Evolutionary conservation across 2,329 filamentous ascomycete species (phyloP).

Genomic region (Hypoxylon sp.): DNA sequence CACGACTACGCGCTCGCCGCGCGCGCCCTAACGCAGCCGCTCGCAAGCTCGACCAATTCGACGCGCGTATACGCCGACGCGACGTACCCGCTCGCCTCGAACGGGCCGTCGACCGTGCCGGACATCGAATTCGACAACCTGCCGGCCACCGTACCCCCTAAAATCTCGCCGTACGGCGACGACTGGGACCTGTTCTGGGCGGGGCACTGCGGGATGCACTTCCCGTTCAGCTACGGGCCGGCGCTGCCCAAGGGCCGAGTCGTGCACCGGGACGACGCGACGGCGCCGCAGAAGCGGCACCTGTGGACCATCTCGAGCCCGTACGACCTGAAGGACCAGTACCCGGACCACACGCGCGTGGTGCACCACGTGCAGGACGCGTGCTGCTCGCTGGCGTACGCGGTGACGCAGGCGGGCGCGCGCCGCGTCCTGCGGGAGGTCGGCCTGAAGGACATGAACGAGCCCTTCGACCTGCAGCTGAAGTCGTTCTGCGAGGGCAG

Average conservation of each 20-base stretch:
- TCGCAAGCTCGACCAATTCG: slow-evolving; percentile 56
- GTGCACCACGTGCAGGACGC: slow-evolving; percentile 60
- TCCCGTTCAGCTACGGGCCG: slow-evolving; percentile 46
- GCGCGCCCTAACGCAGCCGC: slow-evolving; percentile 43
- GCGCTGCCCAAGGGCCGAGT: slow-evolving; percentile 53
- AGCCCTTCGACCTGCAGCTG: slow-evolving; percentile 62
- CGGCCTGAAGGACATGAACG: slow-evolving; percentile 58
- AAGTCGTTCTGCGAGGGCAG: slow-evolving; percentile 62
- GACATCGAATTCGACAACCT: slow-evolving; percentile 42
- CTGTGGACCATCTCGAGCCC: slow-evolving; percentile 40
- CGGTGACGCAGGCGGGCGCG: slow-evolving; percentile 61
- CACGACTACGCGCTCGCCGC: slow-evolving; percentile 49
- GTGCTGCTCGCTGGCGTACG: slow-evolving; percentile 62
- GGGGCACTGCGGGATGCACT: slow-evolving; percentile 62
- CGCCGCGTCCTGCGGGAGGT: slow-evolving; percentile 61
- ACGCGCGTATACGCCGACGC: slow-evolving; percentile 45
- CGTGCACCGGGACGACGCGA: slow-evolving; percentile 54
- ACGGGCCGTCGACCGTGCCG: slow-evolving; percentile 50
- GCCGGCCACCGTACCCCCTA: slow-evolving; percentile 39
- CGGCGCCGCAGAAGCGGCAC: slow-evolving; percentile 55
- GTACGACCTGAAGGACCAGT: slow-evolving; percentile 55
- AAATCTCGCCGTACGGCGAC: slow-evolving; percentile 64
- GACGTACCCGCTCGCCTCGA: slow-evolving; percentile 46
- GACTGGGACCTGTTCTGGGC: slow-evolving; percentile 68
- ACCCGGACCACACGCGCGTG: slow-evolving; percentile 61